These are phyloP conservation scores for Flammula alnicola DNA, from an alignment of 1,284 basidiomycete species.

Conservation along the genomic window DNA sequence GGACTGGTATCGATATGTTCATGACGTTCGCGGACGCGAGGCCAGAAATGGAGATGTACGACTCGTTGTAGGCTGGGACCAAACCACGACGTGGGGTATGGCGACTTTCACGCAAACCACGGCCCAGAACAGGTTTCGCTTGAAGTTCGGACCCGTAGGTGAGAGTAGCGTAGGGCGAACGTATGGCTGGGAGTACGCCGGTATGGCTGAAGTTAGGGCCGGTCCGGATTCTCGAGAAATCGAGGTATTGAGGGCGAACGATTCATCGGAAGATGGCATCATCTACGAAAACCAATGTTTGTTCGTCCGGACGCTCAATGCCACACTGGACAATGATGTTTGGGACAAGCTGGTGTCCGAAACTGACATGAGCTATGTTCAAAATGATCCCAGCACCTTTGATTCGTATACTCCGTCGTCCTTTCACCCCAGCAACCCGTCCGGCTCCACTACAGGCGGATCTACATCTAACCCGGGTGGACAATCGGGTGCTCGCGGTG, in stretches of 20 bases:
- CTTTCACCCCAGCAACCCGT: not conserved
- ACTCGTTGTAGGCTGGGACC: slow-evolving; percentile 29
- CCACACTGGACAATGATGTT: too few relatives aligned
- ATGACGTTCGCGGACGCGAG: slow-evolving; percentile 14
- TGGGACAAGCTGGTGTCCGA: slow-evolving; percentile 6
- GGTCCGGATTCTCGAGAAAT: slow-evolving; percentile 10
- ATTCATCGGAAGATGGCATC: slow-evolving; percentile 2
- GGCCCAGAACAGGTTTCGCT: slow-evolving; percentile 4
- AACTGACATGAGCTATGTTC: not conserved
- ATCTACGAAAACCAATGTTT: slow-evolving; percentile 16
- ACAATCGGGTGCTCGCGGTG: too few relatives aligned
- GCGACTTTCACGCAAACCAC: slow-evolving; percentile 19
- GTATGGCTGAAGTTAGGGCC: too few relatives aligned
- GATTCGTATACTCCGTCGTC: not conserved
- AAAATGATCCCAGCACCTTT: not conserved
- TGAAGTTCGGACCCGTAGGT: slow-evolving; percentile 10
- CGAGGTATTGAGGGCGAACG: slow-evolving; percentile 6
- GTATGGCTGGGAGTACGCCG: too few relatives aligned
- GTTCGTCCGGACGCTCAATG: slow-evolving; percentile 17
- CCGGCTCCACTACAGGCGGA: not conserved
- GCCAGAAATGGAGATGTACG: slow-evolving; percentile 26
- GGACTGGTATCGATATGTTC: slow-evolving; percentile 28
- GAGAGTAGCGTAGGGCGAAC: slow-evolving; percentile 6
- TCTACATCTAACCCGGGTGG: not conserved
- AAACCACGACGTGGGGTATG: slow-evolving; percentile 28